phyloP scores from a whole-genome alignment of 2,329 filamentous ascomycete genomes.

The Penicillium sp. region DNA sequence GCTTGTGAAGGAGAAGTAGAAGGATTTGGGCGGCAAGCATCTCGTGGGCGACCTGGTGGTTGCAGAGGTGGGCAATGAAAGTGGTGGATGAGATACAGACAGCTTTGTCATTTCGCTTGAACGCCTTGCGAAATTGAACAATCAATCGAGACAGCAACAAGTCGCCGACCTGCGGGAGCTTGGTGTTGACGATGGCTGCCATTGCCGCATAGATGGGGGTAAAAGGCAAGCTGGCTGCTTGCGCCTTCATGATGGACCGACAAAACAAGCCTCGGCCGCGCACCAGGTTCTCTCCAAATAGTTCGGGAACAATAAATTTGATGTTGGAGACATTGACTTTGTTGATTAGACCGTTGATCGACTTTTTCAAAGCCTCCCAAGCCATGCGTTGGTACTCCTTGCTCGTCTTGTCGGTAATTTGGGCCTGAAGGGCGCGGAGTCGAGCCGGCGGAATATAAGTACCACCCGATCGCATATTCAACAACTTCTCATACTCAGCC shows the following conservation, averaged over 20 bases:
- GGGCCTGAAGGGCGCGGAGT: slow-evolving; percentile 83
- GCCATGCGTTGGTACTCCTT: slow-evolving; percentile 99
- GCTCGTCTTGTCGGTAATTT: slow-evolving; percentile 92
- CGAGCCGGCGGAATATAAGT: slow-evolving; percentile 93
- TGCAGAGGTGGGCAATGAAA: slow-evolving; percentile 91
- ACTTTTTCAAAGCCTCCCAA: slow-evolving; percentile 98
- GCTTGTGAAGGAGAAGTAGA: slow-evolving; percentile 85
- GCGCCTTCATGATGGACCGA: slow-evolving; percentile 95
- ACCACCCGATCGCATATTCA: slow-evolving; percentile 88
- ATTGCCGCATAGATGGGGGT: slow-evolving; percentile 95
- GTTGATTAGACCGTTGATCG: slow-evolving; percentile 97
- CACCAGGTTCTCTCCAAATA: slow-evolving; percentile 91
- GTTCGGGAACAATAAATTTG: slow-evolving; percentile 91
- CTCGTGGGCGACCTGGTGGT: slow-evolving; percentile 92
- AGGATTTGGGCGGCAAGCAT: slow-evolving; percentile 89
- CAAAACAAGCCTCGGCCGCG: slow-evolving; percentile 89
- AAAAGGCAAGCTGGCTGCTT: slow-evolving; percentile 90
- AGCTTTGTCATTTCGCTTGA: slow-evolving; percentile 93
- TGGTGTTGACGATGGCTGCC: slow-evolving; percentile 95
- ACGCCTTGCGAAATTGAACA: slow-evolving; percentile 90
- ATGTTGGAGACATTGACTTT: slow-evolving; percentile 98
- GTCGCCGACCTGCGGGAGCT: slow-evolving; percentile 90
- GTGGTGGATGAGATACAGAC: slow-evolving; percentile 90
- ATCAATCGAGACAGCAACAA: slow-evolving; percentile 78
- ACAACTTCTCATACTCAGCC: slow-evolving; percentile 85